Evolutionary conservation across 2,329 filamentous ascomycete genomes (phyloP), one percentile per base, ranked within the genome.

Genomic region (Colletotrichum orchidophilum): DNA sequence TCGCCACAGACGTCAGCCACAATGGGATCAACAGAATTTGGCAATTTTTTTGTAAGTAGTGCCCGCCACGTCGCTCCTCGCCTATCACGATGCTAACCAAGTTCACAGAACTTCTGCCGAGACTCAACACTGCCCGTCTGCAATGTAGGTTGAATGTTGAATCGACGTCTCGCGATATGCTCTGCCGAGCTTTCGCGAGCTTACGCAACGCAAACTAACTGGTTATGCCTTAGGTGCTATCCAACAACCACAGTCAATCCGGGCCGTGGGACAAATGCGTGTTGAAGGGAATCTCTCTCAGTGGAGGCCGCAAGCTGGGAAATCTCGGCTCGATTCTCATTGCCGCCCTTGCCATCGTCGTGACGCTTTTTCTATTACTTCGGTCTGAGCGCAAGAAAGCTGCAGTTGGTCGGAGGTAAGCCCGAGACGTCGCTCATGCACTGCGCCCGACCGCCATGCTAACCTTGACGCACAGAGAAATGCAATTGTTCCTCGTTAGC

Each of bases 301-400:
- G 90, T 75, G 86, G 86, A 76, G 89, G 84, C 64, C 85, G 88
- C 74, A 83, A 93, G 76, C 84, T 99, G 49, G 93, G 92, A 42
- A 99, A 99, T 79, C 80, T 99, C 75, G 96, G 96, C n/a, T 97
- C 95, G 8, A 97, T 99, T 79, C 75, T 99, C 55, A 81, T 98
- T 50, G 93, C 90, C 73, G 94, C 87, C 73, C 80, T 97, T 74
- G 94, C 95, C 50, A 95, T 99, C 75, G 77, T 89, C 26, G 83
- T 88, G 9, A 86, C 92, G 5, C 78, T 84, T 12, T 91, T 92
- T 75, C 85, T 99, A 69, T 77, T 98, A 81, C 89, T 92, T 83
- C 88, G 90, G 75, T 97, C 96, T 24, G 93, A 98, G 77, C 90
- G 89, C 80, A 98, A 99, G 84, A 92, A 93, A 81, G 96, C 96